Conservation (phyloP, 306 rosid genomes). For the Betula pendula region DNA sequence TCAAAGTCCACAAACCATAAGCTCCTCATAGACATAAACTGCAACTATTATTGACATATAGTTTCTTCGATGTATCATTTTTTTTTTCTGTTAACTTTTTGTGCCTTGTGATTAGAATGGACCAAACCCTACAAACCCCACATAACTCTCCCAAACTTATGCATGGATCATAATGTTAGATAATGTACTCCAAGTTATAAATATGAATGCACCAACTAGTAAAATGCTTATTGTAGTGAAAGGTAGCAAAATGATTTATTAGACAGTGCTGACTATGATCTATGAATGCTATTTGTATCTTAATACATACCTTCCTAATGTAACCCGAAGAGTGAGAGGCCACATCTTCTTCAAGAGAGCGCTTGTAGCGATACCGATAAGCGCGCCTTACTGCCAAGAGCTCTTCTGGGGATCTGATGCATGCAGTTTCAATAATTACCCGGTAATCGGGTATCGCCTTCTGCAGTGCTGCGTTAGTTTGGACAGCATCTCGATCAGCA, state of each 20-base stretch:
- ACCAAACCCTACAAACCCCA: no score
- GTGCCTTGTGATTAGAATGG: no score
- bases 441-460: constrained; percentile 34
- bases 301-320: constrained; percentile 41
- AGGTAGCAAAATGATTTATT: neutral
- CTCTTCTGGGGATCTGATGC: constrained; percentile 47
- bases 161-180: neutral
- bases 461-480: constrained; percentile 34
- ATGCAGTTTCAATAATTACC: constrained; percentile 44
- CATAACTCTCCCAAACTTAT: no score
- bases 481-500: constrained; percentile 51
- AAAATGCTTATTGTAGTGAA: neutral
- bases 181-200: neutral
- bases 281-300: neutral
- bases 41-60: neutral
- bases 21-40: neutral
- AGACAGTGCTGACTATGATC: neutral
- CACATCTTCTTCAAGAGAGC: constrained; percentile 56
- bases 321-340: constrained; percentile 38
- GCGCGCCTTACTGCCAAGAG: constrained; percentile 44
- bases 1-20: constrained; percentile 3
- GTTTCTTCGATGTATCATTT: neutral
- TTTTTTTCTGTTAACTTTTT: neutral
- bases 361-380: constrained; percentile 43
- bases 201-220: neutral